Evolutionary conservation across 345 rosid genomes (phyloP).

Genomic region (Salix caprea): DNA sequence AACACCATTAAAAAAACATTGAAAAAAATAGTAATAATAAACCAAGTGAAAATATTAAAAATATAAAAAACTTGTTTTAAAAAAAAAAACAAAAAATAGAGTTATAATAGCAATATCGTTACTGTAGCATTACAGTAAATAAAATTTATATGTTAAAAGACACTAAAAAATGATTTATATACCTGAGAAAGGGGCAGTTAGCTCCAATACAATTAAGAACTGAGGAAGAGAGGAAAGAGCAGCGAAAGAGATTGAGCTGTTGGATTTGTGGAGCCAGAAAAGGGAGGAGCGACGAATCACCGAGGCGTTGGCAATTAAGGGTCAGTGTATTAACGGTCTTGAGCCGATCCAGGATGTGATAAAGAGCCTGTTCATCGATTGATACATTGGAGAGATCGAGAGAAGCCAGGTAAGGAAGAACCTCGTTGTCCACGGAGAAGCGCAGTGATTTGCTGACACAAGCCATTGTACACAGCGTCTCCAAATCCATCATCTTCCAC

Average conservation of each 20-base stretch:
- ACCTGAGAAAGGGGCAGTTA: conserved; percentile 59
- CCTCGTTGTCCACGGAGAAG: conserved; percentile 32
- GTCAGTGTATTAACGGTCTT: conserved; percentile 27
- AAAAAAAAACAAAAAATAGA: no score
- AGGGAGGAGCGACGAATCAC: conserved; percentile 17
- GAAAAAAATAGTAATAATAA: no score
- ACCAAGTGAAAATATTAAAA: no score
- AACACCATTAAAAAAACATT: no score
- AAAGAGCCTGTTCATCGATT: conserved; percentile 34
- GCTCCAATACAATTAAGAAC: conserved; percentile 36
- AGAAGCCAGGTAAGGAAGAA: conserved; percentile 39
- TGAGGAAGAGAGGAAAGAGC: conserved; percentile 32
- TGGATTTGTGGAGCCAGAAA: conserved; percentile 33
- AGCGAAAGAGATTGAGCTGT: conserved; percentile 45
- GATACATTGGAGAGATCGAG: conserved; percentile 33
- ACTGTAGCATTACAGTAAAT: no score
- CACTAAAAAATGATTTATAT: no score
- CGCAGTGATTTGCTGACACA: conserved; percentile 48
- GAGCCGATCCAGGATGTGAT: conserved; percentile 26
- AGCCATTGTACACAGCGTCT: conserved; percentile 44
- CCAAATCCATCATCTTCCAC: conserved; percentile 38
- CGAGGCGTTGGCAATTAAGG: conserved; percentile 52
- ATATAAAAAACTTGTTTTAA: no score
- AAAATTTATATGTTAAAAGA: no score
- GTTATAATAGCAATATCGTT: no score